Evolutionary conservation across 805 yeast species (phyloP).

Genomic region (Pichia nakasei): DNA sequence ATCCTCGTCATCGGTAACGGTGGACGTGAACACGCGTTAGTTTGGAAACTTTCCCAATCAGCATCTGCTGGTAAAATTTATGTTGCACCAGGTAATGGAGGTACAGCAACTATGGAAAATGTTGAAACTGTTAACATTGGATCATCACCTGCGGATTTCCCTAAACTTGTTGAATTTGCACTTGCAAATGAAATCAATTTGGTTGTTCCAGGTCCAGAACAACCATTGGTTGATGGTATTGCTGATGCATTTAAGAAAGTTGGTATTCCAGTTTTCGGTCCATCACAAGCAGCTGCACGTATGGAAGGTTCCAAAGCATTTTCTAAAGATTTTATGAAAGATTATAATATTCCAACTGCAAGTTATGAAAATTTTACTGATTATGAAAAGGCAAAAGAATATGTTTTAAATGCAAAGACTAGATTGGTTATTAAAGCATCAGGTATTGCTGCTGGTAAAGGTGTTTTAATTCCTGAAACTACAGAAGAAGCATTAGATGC

Average conservation of each 20-base stretch:
- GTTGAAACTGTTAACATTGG: slow-evolving; percentile 65
- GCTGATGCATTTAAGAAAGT: slow-evolving; percentile 59
- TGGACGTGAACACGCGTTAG: slow-evolving; percentile 97
- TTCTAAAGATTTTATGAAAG: slow-evolving; percentile 88
- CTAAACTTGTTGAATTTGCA: slow-evolving; percentile 66
- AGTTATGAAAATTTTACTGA: slow-evolving; percentile 73
- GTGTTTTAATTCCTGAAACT: slow-evolving; percentile 84
- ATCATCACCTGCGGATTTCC: slow-evolving; percentile 59
- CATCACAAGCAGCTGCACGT: slow-evolving; percentile 79
- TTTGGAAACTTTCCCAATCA: slow-evolving; percentile 85
- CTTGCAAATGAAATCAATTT: slow-evolving; percentile 52
- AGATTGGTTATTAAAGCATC: slow-evolving; percentile 91
- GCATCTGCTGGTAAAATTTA: slow-evolving; percentile 59
- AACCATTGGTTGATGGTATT: slow-evolving; percentile 94
- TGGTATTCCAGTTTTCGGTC: slow-evolving; percentile 96
- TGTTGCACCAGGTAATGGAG: slow-evolving; percentile 98
- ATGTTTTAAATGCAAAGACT: slow-evolving; percentile 56
- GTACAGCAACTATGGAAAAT: slow-evolving; percentile 54
- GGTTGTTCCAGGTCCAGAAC: slow-evolving; percentile 98
- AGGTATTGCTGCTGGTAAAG: slow-evolving; percentile 98
- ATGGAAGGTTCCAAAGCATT: slow-evolving; percentile 97
- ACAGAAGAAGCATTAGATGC: slow-evolving; percentile 82
- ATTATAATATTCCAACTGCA: slow-evolving; percentile 92
- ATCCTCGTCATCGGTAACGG: slow-evolving; percentile 91
- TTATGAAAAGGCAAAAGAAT: slow-evolving; percentile 65